A percentile compares a stretch with the other conserved stretches of the same genome.
Conservation (phyloP, 2,329 filamentous ascomycete genomes). For the Colletotrichum chrysophilum region DNA sequence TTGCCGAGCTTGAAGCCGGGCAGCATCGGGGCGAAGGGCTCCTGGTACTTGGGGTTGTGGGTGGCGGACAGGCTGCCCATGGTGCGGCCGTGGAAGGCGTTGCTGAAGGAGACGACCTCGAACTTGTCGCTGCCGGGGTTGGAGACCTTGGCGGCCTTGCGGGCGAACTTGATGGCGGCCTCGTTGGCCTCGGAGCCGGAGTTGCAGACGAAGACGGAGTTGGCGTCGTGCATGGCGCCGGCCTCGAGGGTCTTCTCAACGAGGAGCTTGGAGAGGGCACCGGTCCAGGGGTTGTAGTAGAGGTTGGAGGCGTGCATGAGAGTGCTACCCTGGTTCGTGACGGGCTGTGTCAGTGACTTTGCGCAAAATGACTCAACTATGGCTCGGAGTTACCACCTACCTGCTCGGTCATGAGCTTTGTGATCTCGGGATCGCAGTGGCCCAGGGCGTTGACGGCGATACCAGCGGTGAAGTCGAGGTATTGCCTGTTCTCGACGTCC, state of each 20-base stretch:
- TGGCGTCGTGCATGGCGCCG: constrained; percentile 81
- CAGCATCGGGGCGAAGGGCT: constrained; percentile 93
- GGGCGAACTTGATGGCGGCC: constrained; percentile 94
- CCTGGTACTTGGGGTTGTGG: constrained; percentile 97
- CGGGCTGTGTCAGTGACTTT: background rate
- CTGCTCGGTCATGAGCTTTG: constrained; percentile 78
- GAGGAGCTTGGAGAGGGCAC: constrained; percentile 83
- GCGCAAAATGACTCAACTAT: background rate
- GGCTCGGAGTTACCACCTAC: constrained; percentile 43
- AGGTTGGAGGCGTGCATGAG: constrained; percentile 94
- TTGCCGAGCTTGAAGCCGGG: constrained; percentile 88
- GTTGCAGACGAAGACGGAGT: constrained; percentile 91
- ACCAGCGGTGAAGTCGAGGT: constrained; percentile 93
- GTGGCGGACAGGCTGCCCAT: constrained; percentile 97
- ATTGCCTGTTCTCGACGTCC: constrained; percentile 87
- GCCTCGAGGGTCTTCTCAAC: constrained; percentile 81
- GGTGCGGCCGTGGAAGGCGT: constrained; percentile 94
- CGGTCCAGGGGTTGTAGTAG: constrained; percentile 97
- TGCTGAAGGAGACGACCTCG: constrained; percentile 89
- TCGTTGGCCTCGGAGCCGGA: constrained; percentile 97
- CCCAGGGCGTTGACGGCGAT: constrained; percentile 95
- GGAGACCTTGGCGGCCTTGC: constrained; percentile 82
- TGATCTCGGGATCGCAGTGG: constrained; percentile 84
- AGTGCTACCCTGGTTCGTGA: constrained; percentile 63
- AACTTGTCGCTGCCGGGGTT: constrained; percentile 76